Conservation (phyloP, 345 rosid genomes). For the Salix viminalis region DNA sequence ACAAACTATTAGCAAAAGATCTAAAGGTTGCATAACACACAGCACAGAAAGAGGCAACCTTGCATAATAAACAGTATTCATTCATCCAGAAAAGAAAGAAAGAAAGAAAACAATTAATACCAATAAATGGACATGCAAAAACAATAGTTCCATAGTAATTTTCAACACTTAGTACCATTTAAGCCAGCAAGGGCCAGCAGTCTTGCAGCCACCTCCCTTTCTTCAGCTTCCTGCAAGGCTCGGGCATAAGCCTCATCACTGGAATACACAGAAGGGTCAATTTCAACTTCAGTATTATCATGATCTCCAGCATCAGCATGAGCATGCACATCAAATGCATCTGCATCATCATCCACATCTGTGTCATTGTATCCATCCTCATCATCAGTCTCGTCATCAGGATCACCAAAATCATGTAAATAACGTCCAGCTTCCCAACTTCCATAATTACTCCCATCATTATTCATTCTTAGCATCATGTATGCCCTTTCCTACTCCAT, state of each 20-base stretch:
- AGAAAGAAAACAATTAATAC: not conserved
- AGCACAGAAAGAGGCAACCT: not conserved
- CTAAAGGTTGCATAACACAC: not conserved
- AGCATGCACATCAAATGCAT: conserved; percentile 57
- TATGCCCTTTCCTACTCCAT: conserved; percentile 72
- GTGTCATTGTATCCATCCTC: conserved; percentile 37
- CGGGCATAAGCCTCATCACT: conserved; percentile 92
- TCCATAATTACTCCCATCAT: conserved; percentile 67
- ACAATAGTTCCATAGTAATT: conserved; percentile 3
- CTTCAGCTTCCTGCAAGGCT: conserved; percentile 92
- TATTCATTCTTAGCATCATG: conserved; percentile 74
- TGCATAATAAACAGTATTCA: not conserved
- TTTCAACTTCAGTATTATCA: conserved; percentile 32
- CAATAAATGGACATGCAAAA: not conserved
- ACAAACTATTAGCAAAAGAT: conserved; percentile 12
- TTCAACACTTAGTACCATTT: conserved; percentile 44
- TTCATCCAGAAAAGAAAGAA: not conserved
- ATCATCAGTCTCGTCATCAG: conserved; percentile 37
- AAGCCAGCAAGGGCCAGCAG: conserved; percentile 71
- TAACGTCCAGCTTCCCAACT: conserved; percentile 81
- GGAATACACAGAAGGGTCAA: conserved; percentile 48
- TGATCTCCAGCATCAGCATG: conserved; percentile 38
- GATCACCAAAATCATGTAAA: conserved; percentile 50
- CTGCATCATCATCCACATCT: conserved; percentile 41
- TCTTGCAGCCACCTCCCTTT: conserved; percentile 76